Evolutionary conservation across 192 early-diverging fungal genomes (phyloP), one percentile per base, ranked within the genome.

Genomic region (Phlyctochytrium arcticum): DNA sequence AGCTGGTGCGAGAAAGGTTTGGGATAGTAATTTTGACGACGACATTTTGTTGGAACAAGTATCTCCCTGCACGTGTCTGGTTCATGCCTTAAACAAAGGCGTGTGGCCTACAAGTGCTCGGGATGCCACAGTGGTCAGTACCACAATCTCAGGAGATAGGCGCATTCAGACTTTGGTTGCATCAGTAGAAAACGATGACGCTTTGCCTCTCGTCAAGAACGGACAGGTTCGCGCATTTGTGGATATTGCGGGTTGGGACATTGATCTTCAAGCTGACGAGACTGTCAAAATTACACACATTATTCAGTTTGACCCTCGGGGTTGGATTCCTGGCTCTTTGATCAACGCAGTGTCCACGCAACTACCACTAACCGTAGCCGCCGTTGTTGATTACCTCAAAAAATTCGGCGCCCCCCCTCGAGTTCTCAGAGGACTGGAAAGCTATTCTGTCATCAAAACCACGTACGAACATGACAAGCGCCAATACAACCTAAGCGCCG

Each of bases 41-140:
- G 57, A 44, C 9, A 48, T n/a, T 6, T n/a, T 68, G 19, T 7
- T 68, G 7, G 66, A 68, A 60, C 66, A 68, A 3, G 46, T 60
- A 4, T 48, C 33, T 46, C 56, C 66, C 24, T 36, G 12, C 8
- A 26, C 46, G n/a, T 34, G 48, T 21, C 4, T 68, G n/a, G 19
- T 27, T 17, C 57, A 68, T 50, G 66, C 46, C 10, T 29, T 51
- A 21, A 57, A 57, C 57, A 68, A 68, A 34, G 66, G 55, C 31
- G 57, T 68, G 3, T 68, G 66, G 66, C 66, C 66, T n/a, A 68
- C 66, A 34, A 68, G 66, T 34, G 30, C 54, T 9, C 27, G 66
- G 19, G 66, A 68, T 54, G 66, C 66, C 6, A 51, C 36, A 10
- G 57, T 60, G 7, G 48, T 59, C 23, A 68, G 33, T 32, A 57